A percentile compares a stretch with the other conserved stretches of the same genome.
Evolutionary conservation across 768 basidiomycete genomes (phyloP).

Genomic region (Mycena haematopus): DNA sequence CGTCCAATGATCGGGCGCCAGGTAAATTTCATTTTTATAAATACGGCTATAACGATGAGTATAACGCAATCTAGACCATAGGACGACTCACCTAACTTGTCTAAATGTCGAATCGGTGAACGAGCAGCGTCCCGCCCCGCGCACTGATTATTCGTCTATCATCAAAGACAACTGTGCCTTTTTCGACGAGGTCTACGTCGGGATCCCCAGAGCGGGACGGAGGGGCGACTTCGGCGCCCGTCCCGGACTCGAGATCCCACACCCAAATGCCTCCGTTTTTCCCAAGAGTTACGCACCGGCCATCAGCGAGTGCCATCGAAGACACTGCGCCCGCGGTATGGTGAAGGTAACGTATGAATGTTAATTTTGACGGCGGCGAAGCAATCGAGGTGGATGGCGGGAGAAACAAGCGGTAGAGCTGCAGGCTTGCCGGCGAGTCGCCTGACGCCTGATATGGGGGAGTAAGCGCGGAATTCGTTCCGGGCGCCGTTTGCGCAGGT

Average conservation of each 20-base stretch:
- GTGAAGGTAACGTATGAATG: constrained; percentile 72
- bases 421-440: constrained; percentile 61
- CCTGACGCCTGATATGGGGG: constrained; percentile 29
- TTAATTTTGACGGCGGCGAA: constrained; percentile 64
- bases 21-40: constrained; percentile 13
- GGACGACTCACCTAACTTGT: background rate
- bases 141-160: constrained; percentile 73
- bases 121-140: constrained; percentile 34
- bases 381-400: constrained; percentile 58
- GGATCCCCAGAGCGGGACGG: constrained; percentile 32
- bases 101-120: constrained; percentile 29
- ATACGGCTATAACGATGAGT: constrained; percentile 11
- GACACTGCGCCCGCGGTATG: constrained; percentile 73
- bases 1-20: constrained; percentile 10
- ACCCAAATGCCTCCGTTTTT: constrained; percentile 80
- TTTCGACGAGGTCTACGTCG: constrained; percentile 30
- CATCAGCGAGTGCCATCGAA: constrained; percentile 77
- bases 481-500: constrained; percentile 31
- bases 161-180: constrained; percentile 70
- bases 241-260: constrained; percentile 80
- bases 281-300: constrained; percentile 80
- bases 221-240: constrained; percentile 50
- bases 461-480: constrained; percentile 33
- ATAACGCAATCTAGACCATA: background rate
- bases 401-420: constrained; percentile 76